These are phyloP conservation scores for Calonectria hongkongensis DNA, from an alignment of 2,329 filamentous ascomycete genomes.

Conservation along the genomic window DNA sequence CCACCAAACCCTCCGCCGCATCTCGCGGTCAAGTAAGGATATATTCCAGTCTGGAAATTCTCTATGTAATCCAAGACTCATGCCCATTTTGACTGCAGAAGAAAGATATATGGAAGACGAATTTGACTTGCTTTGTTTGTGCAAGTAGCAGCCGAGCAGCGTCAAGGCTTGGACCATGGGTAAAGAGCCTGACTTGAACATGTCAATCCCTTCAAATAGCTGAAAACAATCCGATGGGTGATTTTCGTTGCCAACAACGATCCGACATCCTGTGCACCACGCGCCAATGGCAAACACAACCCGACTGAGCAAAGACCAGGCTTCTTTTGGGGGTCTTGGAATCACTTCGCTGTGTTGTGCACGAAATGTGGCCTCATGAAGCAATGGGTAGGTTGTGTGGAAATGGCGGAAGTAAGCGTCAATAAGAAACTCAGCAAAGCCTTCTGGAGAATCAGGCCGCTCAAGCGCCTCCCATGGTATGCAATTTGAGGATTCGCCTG, in stretches of 20 bases:
- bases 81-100: background rate
- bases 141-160: background rate
- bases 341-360: background rate
- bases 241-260: background rate
- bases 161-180: background rate
- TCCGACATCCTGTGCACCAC: background rate
- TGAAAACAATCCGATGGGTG: background rate
- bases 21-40: background rate
- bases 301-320: background rate
- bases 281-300: background rate
- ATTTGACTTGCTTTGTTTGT: background rate
- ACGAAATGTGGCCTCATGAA: background rate
- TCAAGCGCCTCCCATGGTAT: background rate
- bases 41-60: conserved; percentile 2
- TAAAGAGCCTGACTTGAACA: background rate
- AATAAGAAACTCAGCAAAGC: background rate
- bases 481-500: background rate
- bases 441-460: background rate
- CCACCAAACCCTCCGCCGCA: background rate
- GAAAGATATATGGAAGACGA: background rate
- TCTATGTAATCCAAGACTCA: background rate
- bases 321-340: background rate
- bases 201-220: background rate
- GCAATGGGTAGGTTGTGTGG: background rate
- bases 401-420: background rate